Conservation (phyloP, 768 basidiomycete species). For the Lyophyllum shimeji region DNA sequence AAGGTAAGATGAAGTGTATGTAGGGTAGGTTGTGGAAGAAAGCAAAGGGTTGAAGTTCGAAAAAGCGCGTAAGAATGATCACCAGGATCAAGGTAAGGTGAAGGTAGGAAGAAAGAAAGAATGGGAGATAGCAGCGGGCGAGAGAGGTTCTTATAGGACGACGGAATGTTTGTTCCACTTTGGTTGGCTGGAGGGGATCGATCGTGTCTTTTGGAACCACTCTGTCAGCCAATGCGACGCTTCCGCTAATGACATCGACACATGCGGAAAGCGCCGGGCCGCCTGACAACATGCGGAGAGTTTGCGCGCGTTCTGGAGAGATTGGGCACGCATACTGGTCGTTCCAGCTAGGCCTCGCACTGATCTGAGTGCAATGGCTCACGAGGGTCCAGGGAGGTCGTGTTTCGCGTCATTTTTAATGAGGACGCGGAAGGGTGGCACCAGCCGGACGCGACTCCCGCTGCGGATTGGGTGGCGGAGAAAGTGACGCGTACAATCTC, state of each 20-base stretch:
- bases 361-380: not conserved
- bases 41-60: constrained; percentile 14
- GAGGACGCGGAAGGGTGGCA: no score
- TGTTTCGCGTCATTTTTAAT: no score
- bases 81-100: constrained; percentile 51
- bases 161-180: constrained; percentile 20
- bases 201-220: constrained; percentile 13
- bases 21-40: constrained; percentile 21
- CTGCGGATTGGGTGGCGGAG: no score
- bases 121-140: constrained; percentile 12
- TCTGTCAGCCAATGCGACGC: constrained; percentile 11
- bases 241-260: not conserved
- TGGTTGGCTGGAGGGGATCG: constrained; percentile 20
- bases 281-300: not conserved
- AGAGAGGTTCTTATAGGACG: constrained; percentile 26
- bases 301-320: not conserved
- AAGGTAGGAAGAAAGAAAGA: constrained; percentile 34
- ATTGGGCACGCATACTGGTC: not conserved
- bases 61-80: constrained; percentile 35
- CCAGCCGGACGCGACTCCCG: no score
- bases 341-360: not conserved
- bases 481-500: no score
- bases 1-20: constrained; percentile 24
- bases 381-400: not conserved
- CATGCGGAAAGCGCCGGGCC: not conserved